Evolutionary conservation across 2,329 filamentous ascomycete genomes (phyloP), one percentile per base, ranked within the genome.

Genomic region (Verticillium nubilum): DNA sequence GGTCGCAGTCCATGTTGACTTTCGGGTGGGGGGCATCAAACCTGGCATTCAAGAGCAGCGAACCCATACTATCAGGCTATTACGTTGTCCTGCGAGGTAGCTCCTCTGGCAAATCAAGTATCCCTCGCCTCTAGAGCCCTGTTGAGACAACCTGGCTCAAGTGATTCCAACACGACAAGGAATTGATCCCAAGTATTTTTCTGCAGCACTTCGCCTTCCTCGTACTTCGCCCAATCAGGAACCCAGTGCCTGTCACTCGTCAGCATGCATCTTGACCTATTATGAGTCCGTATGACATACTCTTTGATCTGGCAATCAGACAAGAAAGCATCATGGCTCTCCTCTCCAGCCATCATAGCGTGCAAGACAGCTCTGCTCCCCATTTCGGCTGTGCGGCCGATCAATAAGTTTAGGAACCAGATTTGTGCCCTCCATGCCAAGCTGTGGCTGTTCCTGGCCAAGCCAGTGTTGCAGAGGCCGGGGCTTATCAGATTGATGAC

Each of bases 401-500:
- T 50, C 7, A 31, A 33, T 17, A 58, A 29, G 17, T 58, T 42
- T 52, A 58, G 55, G 15, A 58, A 31, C 12, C 52, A 47, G 31
- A 54, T 33, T 29, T 56, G 37, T 12, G 33, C 37, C 10, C 55
- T 53, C 23, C 17, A 47, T 12, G 25, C 15, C 25, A 42, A 17
- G 17, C 15, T 26, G 2, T 35, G 12, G 10, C 29, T 54, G 12
- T 57, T 54, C 12, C 54, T 37, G 31, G 33, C n/a, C 2, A 69
- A 66, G 1, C 60, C 62, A 0, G 68, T 68, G 50, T 64, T 67
- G 63, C 67, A 69, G 4, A 74, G 58, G 0, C 72, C 72, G 0
- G 72, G 72, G 56, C 67, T 66, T 13, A 70, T 33, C 0, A 66
- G 23, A 61, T 73, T 73, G 26, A 74, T 53, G 33, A 74, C 62